Conservation (phyloP, 306 rosid genomes). For the Sesbania bispinosa region DNA sequence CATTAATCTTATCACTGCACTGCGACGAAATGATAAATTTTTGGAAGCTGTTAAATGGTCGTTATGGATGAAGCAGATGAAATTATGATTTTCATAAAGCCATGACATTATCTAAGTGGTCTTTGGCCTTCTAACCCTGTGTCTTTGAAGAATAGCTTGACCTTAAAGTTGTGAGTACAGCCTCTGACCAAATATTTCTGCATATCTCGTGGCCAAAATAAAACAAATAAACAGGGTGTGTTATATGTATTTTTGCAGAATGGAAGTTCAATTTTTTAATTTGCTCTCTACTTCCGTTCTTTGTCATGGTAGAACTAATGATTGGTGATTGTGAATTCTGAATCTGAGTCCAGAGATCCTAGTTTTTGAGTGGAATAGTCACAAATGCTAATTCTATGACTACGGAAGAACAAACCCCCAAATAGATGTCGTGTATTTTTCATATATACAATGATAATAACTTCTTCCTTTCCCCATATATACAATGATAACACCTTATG, state of each 20-base stretch:
- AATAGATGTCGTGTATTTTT: no score
- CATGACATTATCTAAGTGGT: not conserved
- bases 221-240: not conserved
- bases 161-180: constrained; percentile 9
- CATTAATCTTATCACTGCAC: constrained; percentile 61
- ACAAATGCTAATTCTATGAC: no score
- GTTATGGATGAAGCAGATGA: constrained; percentile 92
- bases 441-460: no score
- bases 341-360: not conserved
- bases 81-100: constrained; percentile 38
- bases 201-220: not conserved
- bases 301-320: not conserved
- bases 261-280: not conserved
- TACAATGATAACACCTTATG: no score
- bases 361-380: not conserved
- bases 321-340: not conserved
- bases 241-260: not conserved
- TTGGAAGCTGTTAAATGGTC: constrained; percentile 98
- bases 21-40: constrained; percentile 65
- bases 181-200: constrained; percentile 12
- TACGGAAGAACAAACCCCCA: no score
- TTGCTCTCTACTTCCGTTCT: not conserved
- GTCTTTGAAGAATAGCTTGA: constrained; percentile 9
- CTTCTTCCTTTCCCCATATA: no score
- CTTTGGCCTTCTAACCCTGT: constrained; percentile 6